Evolutionary conservation across 2,329 filamentous ascomycete genomes (phyloP).

Genomic region (Monilinia laxa): DNA sequence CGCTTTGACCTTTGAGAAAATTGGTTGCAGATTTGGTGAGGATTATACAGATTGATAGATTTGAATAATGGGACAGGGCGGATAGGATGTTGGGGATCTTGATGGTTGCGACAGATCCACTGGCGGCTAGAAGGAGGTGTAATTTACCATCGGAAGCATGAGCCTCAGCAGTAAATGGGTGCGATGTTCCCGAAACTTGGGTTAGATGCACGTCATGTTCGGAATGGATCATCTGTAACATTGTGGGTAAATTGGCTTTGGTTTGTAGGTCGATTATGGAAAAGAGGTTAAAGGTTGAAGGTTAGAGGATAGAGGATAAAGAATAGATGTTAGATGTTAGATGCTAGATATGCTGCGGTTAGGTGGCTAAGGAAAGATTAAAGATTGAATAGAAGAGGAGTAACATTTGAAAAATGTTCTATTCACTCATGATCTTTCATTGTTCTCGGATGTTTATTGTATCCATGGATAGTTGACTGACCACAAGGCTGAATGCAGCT

Average conservation of each 20-base stretch:
- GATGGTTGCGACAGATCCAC: conserved; percentile 82
- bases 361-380: no score
- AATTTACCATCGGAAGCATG: conserved; percentile 50
- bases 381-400: neutral
- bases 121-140: conserved; percentile 65
- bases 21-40: conserved; percentile 70
- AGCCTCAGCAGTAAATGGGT: conserved; percentile 36
- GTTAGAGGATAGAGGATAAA: no score
- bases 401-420: neutral
- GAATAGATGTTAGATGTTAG: neutral
- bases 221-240: conserved; percentile 30
- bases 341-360: neutral
- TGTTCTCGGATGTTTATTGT: conserved; percentile 2
- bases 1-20: conserved; percentile 74
- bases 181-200: conserved; percentile 21
- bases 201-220: conserved; percentile 25
- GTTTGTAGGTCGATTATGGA: neutral
- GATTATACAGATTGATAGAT: conserved; percentile 79
- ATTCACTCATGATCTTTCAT: conserved; percentile 6
- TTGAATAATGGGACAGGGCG: conserved; percentile 51
- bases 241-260: conserved; percentile 18
- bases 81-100: conserved; percentile 70
- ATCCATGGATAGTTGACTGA: neutral
- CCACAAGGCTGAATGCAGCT: conserved; percentile 13
- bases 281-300: neutral